phyloP scores from a whole-genome alignment of 1,284 basidiomycete genomes.

The Paramarasmius palmivorus region DNA sequence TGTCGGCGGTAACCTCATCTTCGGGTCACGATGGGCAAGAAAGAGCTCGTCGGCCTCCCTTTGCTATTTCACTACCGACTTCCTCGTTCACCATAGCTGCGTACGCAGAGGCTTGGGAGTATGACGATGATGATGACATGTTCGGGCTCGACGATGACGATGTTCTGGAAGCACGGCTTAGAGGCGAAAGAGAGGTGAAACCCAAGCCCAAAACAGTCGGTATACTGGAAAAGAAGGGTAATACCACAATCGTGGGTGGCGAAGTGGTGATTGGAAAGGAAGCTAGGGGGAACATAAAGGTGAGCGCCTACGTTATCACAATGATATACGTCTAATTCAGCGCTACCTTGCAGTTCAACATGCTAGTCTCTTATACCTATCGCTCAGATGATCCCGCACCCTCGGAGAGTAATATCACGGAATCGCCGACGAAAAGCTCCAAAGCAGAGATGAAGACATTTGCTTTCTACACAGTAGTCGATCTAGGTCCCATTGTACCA shows the following conservation, averaged over 20 bases:
- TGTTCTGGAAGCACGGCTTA: constrained; percentile 35
- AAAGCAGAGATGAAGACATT: constrained; percentile 75
- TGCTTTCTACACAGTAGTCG: constrained; percentile 81
- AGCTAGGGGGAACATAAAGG: constrained; percentile 73
- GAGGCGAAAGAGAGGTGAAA: constrained; percentile 44
- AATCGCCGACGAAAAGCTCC: constrained; percentile 50
- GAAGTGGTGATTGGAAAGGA: constrained; percentile 81
- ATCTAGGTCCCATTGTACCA: constrained; percentile 70
- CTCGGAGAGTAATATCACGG: constrained; percentile 54
- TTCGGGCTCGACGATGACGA: constrained; percentile 74
- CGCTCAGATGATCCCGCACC: constrained; percentile 79
- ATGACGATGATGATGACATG: constrained; percentile 89
- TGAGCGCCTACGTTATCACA: constrained; percentile 31
- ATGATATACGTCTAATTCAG: not conserved
- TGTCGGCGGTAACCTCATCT: constrained; percentile 28
- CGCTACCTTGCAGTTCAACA: constrained; percentile 71
- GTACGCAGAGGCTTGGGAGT: constrained; percentile 94
- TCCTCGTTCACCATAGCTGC: constrained; percentile 80
- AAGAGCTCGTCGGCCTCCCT: constrained; percentile 66
- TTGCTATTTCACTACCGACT: constrained; percentile 76
- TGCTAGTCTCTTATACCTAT: constrained; percentile 91
- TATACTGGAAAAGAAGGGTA: constrained; percentile 82
- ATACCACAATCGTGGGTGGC: constrained; percentile 83
- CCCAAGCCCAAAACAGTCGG: constrained; percentile 70
- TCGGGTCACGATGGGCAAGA: constrained; percentile 42